Evolutionary conservation across 2,329 filamentous ascomycete species (phyloP), one percentile per base, ranked within the genome.

Genomic region (Incumbomyces delicatus): DNA sequence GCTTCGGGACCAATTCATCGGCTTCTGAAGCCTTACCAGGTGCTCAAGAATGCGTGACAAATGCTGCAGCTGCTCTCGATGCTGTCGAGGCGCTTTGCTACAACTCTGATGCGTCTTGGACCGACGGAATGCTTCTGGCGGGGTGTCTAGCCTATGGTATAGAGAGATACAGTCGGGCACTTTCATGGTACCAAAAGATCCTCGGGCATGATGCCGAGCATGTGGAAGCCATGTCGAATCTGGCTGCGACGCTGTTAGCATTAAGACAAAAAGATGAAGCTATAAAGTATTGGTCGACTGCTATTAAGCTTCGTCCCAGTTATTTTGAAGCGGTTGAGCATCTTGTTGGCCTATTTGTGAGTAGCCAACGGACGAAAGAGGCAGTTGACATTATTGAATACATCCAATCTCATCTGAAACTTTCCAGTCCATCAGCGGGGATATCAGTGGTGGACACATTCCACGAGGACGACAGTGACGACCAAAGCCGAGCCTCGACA

Each of bases 241-340:
- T 94, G 50, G 92, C 90, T 17, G 90, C 90, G 17, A 88, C 90
- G 1, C 71, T 95, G 18, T 81, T 95, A 55, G 88, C 88, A 48
- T 75, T 96, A 8, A 81, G 87, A 50, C 81, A 84, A 49, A 83
- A 83, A 49, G 76, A 83, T 40, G 90, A 96, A 59, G 92, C 92
- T 6, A 83, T 95, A 61, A 75, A 80, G 48, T 77, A 88, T 60
- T 98, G 92, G 92, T 72, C 83, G 53, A 79, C 77, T 50, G 88
- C 88, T n/a, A 80, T 96, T 20, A 85, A 81, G 60, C 70, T 86
- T 48, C 81, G 86, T 7, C 92, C 92, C 0, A 85, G 81, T 60
- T 94, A 94, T 65, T 85, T 98, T 48, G 92, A 98, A 67, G 89
- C 92, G 6, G 87, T 92, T 2, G 92, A 98, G 62, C 89, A 96